phyloP scores from a whole-genome alignment of 108 stramenopile species.

The Cylindrotheca fusiformis region DNA sequence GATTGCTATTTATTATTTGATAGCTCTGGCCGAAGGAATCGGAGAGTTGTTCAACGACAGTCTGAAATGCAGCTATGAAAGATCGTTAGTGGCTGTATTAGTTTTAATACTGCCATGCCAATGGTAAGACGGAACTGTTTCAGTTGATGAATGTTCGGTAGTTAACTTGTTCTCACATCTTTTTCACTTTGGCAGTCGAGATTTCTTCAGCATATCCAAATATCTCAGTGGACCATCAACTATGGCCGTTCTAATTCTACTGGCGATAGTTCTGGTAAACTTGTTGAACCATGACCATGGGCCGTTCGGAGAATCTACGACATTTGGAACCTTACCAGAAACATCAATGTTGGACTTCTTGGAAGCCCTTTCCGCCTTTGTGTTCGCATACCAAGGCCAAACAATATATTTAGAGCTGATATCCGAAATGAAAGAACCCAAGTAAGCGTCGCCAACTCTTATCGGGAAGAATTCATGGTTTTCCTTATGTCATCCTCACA shows the following conservation, averaged over 20 bases:
- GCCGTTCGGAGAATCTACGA: not conserved
- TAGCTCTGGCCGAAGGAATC: not conserved
- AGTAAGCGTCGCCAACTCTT: not conserved
- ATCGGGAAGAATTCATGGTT: not conserved
- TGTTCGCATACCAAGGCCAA: slow-evolving; percentile 13
- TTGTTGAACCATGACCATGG: not conserved
- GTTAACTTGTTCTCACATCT: no score
- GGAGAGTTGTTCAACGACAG: not conserved
- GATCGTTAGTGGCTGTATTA: not conserved
- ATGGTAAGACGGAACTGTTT: slow-evolving; percentile 1
- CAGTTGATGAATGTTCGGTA: no score
- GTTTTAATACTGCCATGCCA: slow-evolving; percentile 3
- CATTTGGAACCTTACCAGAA: not conserved
- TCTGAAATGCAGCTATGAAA: not conserved
- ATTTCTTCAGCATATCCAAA: slow-evolving; percentile 4
- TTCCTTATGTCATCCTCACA: not conserved
- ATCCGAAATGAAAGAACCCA: not conserved
- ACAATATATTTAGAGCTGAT: slow-evolving; percentile 6
- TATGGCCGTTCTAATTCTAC: not conserved
- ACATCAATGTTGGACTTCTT: not conserved
- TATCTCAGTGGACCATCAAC: not conserved
- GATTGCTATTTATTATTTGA: slow-evolving; percentile 9
- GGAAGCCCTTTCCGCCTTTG: slow-evolving; percentile 4
- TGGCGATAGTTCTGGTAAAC: not conserved
- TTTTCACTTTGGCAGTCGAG: no score